phyloP scores from a whole-genome alignment of 768 basidiomycete genomes.

The Neoboletus subvelutipes region DNA sequence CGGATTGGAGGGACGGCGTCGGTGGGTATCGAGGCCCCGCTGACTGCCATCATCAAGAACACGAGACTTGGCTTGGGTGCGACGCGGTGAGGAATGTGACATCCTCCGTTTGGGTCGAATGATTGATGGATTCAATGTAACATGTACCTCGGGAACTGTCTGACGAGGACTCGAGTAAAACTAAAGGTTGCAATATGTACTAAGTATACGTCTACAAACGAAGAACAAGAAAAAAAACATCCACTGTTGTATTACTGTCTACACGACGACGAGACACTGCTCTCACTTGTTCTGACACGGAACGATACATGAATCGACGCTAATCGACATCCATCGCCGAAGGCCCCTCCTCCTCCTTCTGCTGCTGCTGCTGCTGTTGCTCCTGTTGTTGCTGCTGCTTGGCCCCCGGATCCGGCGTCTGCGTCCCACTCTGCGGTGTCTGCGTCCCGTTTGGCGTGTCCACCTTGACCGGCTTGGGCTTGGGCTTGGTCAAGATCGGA shows the following conservation, averaged over 20 bases:
- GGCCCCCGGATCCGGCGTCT: constrained; percentile 53
- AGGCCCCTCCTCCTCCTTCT: too few relatives aligned
- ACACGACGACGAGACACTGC: background rate
- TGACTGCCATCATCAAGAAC: constrained; percentile 83
- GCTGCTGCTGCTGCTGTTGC: constrained; percentile 31
- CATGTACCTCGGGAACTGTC: background rate
- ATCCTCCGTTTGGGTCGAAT: background rate
- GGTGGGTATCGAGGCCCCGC: constrained; percentile 68
- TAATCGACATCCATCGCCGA: constrained; percentile 88
- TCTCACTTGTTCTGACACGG: background rate
- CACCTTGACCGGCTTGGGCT: constrained; percentile 78
- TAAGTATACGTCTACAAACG: constrained; percentile 16
- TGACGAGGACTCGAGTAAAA: background rate
- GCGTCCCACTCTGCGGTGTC: constrained; percentile 66
- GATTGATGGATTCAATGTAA: background rate
- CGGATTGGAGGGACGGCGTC: constrained; percentile 60
- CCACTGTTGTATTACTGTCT: background rate
- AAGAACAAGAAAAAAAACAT: background rate
- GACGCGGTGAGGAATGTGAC: constrained; percentile 9
- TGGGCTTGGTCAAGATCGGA: constrained; percentile 88
- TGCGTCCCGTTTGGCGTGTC: constrained; percentile 55
- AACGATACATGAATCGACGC: background rate
- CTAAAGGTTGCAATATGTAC: constrained; percentile 6
- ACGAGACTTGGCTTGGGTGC: constrained; percentile 87
- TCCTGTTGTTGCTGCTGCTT: constrained; percentile 22